Evolutionary conservation across 148 eudicot genomes (phyloP), one percentile per base, ranked within the genome.

Genomic region (Mesembryanthemum crystallinum): DNA sequence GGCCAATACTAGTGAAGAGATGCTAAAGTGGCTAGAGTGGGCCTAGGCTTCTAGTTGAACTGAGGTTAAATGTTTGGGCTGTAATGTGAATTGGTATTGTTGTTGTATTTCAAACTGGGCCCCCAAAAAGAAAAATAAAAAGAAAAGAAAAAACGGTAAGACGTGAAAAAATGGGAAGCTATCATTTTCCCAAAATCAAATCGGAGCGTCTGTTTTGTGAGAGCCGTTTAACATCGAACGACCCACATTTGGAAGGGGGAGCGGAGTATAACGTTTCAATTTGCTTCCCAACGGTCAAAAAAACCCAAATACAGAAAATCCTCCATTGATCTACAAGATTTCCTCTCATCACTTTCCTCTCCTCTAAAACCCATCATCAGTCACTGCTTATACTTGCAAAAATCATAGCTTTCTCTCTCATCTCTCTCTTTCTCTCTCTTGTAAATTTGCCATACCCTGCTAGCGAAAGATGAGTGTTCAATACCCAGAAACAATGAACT

Each of bases 401-500:
- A 18, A 73, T 32, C 28, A 42, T 24, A 61, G 27, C 52, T 10
- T 23, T 64, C 10, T 51, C 7, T 47, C 63, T 49, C 64, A 43
- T 75, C 49, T 27, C 51, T 63, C 30, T n/a, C n/a, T n/a, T n/a
- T 66, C 67, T n/a, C 43, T 27, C 7, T 1, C 15, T 68, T 33
- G 68, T 30, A 21, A 67, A 67, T 23, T 25, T 42, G 18, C 3
- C 0, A 24, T 60, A 66, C 76, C 68, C 55, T 25, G 25, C 43
- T 63, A 21, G 1, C 47, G n/a, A 3, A 60, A 45, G 66, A 76
- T 80, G 82, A 80, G 76, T 71, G 82, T 70, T 62, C 49, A 75
- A 80, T 75, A 52, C 82, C 82, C 82, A 71, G 86, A 91, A 81
- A 81, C 77, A 70, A 77, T 85, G 77, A 85, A 78, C 28, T 58